Conservation (phyloP, 1,139 yeast species). For the Candida sanyaensis region DNA sequence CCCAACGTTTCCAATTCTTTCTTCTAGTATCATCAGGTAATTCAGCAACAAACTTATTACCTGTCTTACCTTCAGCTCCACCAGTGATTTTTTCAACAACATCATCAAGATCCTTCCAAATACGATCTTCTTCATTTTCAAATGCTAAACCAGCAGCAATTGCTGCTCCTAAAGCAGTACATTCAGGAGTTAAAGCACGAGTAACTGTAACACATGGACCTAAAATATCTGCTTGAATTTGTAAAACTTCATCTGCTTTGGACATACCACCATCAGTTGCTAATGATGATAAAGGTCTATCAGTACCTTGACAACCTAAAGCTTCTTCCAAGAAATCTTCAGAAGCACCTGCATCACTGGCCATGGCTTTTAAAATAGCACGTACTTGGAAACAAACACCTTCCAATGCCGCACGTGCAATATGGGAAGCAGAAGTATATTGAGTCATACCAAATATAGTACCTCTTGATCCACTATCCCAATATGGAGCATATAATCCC, state of each 20-base stretch:
- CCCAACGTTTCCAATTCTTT: constrained; percentile 75
- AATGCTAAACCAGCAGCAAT: constrained; percentile 88
- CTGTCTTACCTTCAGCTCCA: constrained; percentile 19
- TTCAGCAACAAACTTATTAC: constrained; percentile 55
- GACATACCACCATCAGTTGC: constrained; percentile 98
- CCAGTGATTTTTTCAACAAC: constrained; percentile 40
- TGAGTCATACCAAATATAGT: constrained; percentile 92
- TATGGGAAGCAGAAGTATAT: constrained; percentile 81
- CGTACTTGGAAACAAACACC: constrained; percentile 95
- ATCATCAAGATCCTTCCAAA: constrained; percentile 79
- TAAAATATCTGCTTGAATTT: constrained; percentile 88
- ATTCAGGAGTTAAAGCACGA: constrained; percentile 82
- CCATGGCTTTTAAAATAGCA: constrained; percentile 90
- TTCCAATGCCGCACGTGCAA: constrained; percentile 92
- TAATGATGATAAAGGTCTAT: constrained; percentile 52
- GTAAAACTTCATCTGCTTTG: constrained; percentile 87
- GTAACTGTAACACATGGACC: constrained; percentile 84
- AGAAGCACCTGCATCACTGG: constrained; percentile 70
- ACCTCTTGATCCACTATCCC: constrained; percentile 94
- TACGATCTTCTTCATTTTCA: constrained; percentile 55
- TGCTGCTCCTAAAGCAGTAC: constrained; percentile 96
- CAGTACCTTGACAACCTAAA: constrained; percentile 42
- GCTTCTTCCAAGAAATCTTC: constrained; percentile 49
- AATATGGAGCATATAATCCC: constrained; percentile 93
- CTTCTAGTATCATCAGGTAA: constrained; percentile 64